A percentile compares a stretch with the other conserved stretches of the same genome.
Conservation (phyloP, 768 basidiomycete species). For the Tulasnella sp. region DNA sequence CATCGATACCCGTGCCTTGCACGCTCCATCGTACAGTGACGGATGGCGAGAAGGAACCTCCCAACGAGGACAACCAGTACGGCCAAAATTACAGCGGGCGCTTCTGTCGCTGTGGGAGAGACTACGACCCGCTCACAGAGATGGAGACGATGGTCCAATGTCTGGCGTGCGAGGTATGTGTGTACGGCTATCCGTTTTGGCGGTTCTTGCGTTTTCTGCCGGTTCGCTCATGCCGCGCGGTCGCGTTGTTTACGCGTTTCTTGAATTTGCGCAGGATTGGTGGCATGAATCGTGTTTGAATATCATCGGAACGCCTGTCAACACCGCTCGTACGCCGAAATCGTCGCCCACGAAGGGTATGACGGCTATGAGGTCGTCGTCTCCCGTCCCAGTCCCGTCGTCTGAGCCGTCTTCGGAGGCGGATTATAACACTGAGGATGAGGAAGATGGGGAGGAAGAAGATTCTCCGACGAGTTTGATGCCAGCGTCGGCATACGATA, state of each 20-base stretch:
- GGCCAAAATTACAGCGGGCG: slow-evolving; percentile 55
- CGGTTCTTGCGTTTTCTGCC: not conserved
- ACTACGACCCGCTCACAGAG: slow-evolving; percentile 63
- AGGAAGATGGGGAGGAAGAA: slow-evolving; percentile 42
- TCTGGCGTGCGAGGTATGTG: slow-evolving; percentile 61
- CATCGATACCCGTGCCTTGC: slow-evolving; percentile 46
- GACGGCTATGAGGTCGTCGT: not conserved
- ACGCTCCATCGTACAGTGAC: slow-evolving; percentile 53
- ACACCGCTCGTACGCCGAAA: slow-evolving; percentile 1
- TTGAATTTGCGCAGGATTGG: slow-evolving; percentile 52
- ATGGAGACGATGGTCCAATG: slow-evolving; percentile 84
- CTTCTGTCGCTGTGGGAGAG: slow-evolving; percentile 64
- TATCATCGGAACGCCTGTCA: slow-evolving; percentile 43
- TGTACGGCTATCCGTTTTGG: not conserved
- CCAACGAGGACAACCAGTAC: slow-evolving; percentile 50
- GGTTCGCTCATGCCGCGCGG: not conserved
- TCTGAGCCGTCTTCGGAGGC: slow-evolving; percentile 13
- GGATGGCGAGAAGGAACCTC: slow-evolving; percentile 33
- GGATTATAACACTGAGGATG: slow-evolving; percentile 19
- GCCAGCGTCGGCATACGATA: slow-evolving; percentile 56
- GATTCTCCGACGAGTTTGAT: slow-evolving; percentile 46
- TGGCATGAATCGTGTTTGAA: slow-evolving; percentile 84
- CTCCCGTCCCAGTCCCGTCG: not conserved
- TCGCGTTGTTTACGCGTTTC: slow-evolving; percentile 7
- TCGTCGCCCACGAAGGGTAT: slow-evolving; percentile 5